Percentiles rank a stretch among this genome's conserved stretches.
Evolutionary conservation across 2,329 filamentous ascomycete species (phyloP).

Genomic region (Aspergillus japonicus): DNA sequence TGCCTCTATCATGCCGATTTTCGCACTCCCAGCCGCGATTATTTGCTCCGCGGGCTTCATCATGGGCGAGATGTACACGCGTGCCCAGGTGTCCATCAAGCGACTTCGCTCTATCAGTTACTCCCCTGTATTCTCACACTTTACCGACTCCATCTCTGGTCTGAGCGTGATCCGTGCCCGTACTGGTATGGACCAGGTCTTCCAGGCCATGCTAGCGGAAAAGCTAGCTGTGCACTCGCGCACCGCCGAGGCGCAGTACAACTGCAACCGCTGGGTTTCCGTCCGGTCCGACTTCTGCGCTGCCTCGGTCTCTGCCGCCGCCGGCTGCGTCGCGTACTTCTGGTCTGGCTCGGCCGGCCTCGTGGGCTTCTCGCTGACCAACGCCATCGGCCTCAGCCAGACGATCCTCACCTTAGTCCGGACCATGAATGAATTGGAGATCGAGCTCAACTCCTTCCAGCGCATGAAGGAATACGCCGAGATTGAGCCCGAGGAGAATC

Average conservation of each 20-base stretch:
- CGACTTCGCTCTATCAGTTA: constrained; percentile 49
- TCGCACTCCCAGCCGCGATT: constrained; percentile 49
- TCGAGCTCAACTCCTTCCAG: constrained; percentile 51
- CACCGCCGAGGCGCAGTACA: constrained; percentile 52
- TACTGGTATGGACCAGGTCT: constrained; percentile 49
- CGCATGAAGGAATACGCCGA: constrained; percentile 25
- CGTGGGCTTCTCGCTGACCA: constrained; percentile 58
- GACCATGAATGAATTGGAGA: constrained; percentile 57
- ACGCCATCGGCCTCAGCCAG: constrained; percentile 55
- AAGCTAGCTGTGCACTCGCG: constrained; percentile 51
- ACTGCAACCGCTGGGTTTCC: constrained; percentile 59
- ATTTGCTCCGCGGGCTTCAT: constrained; percentile 49
- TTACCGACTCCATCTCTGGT: constrained; percentile 54
- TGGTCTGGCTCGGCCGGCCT: constrained; percentile 52
- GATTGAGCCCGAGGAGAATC: constrained; percentile 25
- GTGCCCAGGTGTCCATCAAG: constrained; percentile 50
- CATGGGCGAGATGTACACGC: constrained; percentile 53
- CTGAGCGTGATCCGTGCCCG: constrained; percentile 54
- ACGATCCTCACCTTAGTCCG: constrained; percentile 55
- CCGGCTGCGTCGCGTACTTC: constrained; percentile 54
- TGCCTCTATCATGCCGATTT: constrained; percentile 54
- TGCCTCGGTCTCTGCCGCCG: constrained; percentile 52
- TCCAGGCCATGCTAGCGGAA: constrained; percentile 51
- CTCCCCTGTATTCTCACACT: constrained; percentile 59
- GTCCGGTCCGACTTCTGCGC: constrained; percentile 57